These are phyloP conservation scores for Apiospora phragmitis DNA, from an alignment of 2,329 filamentous ascomycete species.

Conservation along the genomic window DNA sequence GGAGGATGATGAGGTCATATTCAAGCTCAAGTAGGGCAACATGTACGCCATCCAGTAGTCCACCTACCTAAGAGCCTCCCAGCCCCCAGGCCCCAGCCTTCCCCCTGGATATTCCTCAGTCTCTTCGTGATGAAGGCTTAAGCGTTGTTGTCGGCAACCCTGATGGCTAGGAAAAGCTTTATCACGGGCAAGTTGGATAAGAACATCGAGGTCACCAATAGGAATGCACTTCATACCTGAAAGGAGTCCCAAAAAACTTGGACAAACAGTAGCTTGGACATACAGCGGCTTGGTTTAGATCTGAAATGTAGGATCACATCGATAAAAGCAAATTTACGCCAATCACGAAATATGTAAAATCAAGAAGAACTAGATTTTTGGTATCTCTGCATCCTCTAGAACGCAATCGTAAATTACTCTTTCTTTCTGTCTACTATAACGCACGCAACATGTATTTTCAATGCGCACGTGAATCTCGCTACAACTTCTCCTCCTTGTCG, in stretches of 20 bases:
- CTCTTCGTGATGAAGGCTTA: no score
- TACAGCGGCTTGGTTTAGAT: neutral
- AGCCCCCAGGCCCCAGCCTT: no score
- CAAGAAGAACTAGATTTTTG: neutral
- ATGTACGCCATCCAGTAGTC: no score
- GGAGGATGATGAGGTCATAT: no score
- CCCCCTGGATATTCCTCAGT: no score
- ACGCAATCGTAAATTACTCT: neutral
- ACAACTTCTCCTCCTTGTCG: conserved; percentile 32
- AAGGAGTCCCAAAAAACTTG: no score
- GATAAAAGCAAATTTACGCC: neutral
- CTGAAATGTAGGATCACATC: neutral
- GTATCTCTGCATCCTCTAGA: neutral
- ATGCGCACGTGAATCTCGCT: no score
- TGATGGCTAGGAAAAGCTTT: neutral
- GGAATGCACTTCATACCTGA: no score
- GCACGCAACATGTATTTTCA: neutral
- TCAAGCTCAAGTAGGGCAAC: no score
- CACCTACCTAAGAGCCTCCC: no score
- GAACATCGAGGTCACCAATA: neutral
- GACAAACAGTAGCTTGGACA: neutral
- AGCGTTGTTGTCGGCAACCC: no score
- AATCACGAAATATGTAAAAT: neutral
- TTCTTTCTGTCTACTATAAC: neutral
- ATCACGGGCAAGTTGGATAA: neutral